A percentile compares a stretch with the other conserved stretches of the same genome.
Conservation (phyloP, 257 asterid species). For the Plantago ovata region DNA sequence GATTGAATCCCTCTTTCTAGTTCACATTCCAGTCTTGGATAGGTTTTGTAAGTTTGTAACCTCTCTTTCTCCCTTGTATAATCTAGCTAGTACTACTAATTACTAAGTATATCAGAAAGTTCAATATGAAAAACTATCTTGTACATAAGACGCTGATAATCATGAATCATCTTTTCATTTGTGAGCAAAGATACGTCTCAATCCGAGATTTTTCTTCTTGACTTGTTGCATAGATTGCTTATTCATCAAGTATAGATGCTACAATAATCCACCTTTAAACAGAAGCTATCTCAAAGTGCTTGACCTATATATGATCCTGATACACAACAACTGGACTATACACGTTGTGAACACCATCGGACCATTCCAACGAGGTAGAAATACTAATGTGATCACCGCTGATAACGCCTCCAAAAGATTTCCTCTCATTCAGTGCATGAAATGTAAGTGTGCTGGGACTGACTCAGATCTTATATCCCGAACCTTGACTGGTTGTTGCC, state of each 20-base stretch:
- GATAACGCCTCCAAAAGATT: slow-evolving; percentile 17
- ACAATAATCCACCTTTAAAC: background rate
- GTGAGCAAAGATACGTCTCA: background rate
- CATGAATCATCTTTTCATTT: too few species aligned
- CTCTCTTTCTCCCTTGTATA: too few species aligned
- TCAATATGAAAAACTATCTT: too few species aligned
- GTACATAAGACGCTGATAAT: too few species aligned
- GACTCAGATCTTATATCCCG: background rate
- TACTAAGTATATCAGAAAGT: too few species aligned
- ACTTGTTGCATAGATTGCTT: background rate
- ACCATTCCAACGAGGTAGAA: slow-evolving; percentile 15
- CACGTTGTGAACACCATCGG: slow-evolving; percentile 16
- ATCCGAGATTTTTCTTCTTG: background rate
- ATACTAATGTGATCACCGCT: slow-evolving; percentile 5
- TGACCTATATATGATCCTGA: background rate
- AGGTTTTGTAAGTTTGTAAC: too few species aligned
- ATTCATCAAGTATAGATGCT: background rate
- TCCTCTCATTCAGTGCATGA: slow-evolving; percentile 11
- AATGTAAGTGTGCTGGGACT: slow-evolving; percentile 14
- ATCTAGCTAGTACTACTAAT: too few species aligned
- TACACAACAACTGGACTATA: slow-evolving; percentile 13
- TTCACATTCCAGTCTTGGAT: too few species aligned
- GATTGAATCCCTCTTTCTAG: too few species aligned
- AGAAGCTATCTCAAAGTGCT: background rate
- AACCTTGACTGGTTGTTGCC: slow-evolving; percentile 12